These are phyloP conservation scores for Verticillium isaacii DNA, from an alignment of 2,329 filamentous ascomycete species.

Conservation along the genomic window DNA sequence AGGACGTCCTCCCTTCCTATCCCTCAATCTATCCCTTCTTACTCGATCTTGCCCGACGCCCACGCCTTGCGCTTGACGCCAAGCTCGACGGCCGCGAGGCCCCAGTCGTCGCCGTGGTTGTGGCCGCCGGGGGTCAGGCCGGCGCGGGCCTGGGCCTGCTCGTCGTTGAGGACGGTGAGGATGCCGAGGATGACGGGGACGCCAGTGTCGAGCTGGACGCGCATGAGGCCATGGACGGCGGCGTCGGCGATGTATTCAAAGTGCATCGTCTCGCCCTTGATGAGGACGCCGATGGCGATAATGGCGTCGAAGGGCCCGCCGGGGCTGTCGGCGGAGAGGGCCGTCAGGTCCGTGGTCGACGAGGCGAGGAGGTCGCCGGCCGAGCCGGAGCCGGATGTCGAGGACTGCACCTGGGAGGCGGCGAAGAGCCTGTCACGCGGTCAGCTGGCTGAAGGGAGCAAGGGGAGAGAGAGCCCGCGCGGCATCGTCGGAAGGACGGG, in stretches of 20 bases:
- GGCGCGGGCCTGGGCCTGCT: constrained; percentile 81
- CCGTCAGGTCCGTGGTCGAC: constrained; percentile 62
- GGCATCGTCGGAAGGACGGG: neutral
- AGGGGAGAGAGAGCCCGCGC: neutral
- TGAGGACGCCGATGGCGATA: constrained; percentile 90
- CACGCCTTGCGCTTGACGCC: constrained; percentile 82
- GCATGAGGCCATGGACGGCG: constrained; percentile 89
- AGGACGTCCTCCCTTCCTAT: neutral
- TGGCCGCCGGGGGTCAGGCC: constrained; percentile 67
- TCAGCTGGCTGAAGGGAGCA: constrained; percentile 7
- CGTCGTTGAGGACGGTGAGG: constrained; percentile 81
- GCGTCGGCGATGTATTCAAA: constrained; percentile 97
- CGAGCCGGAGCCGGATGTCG: constrained; percentile 55
- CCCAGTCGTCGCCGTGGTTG: constrained; percentile 98
- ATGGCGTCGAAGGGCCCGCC: constrained; percentile 81
- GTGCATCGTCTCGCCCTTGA: constrained; percentile 99
- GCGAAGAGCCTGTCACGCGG: constrained; percentile 62
- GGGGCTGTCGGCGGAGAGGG: constrained; percentile 35
- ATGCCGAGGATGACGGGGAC: constrained; percentile 90
- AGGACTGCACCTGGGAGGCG: constrained; percentile 79
- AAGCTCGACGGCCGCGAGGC: constrained; percentile 88
- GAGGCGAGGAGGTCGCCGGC: constrained; percentile 73
- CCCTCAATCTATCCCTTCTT: constrained; percentile 8
- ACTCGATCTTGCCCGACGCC: constrained; percentile 63
- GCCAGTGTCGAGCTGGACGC: constrained; percentile 82